Evolutionary conservation across 305 asterid genomes (phyloP), one percentile per base, ranked within the genome.

Genomic region (Ajuga reptans): DNA sequence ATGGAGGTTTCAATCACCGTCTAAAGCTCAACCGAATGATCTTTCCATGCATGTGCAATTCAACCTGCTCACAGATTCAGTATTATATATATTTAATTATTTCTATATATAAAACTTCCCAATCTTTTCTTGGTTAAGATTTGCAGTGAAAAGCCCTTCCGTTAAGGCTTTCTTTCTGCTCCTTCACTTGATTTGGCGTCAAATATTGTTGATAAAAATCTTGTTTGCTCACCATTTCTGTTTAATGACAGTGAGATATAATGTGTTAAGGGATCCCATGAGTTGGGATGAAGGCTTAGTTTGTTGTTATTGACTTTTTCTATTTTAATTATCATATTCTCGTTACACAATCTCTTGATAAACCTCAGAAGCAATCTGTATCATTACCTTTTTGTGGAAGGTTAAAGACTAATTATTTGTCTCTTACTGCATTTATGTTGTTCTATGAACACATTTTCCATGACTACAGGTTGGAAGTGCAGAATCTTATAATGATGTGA

Each of bases 401-500:
- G 64, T 18, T 43, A 37, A 75, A 46, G 9, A 14, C 41, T 56
- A 42, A 49, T 69, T 55, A 27, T 34, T 60, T 72, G 62, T 69
- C 66, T 62, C 66, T 33, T 45, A 21, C 59, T 74, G 41, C 64
- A 43, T 65, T 55, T 64, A 33, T 57, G 50, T 5, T 46, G 59
- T 68, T 64, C 21, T 66, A 15, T 49, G 24, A 11, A 21, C 29
- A 55, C 59, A 45, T 62, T 59, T 74, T 59, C 66, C 56, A 57
- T 50, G 68, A 46, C 56, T 60, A 17, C 79, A 93, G 98, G 87
- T 93, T 16, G 80, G 27, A 70, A 84, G 79, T 72, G 94, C 98
- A 81, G 97, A 90, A 75, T 77, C 89, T 70, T 93, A 90, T 76
- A 65, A 72, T 39, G 84, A 82, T 71, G 75, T 77, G 60, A 86